Conservation (phyloP, 1,139 yeast species). For the Hyphopichia wangnamkhiaoensis region DNA sequence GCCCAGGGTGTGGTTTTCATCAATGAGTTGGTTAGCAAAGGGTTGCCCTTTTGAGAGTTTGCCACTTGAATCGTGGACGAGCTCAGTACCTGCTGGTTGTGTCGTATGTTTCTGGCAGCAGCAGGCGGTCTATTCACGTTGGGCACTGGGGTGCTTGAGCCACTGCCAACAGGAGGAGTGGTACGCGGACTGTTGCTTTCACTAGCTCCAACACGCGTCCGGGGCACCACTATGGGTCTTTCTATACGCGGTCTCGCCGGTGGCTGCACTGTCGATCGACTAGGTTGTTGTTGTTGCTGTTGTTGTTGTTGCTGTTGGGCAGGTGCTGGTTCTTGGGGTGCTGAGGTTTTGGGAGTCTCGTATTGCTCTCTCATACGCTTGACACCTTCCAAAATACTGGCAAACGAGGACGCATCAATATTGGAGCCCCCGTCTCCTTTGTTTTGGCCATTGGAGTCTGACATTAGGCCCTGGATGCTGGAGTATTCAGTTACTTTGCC, state of each 20-base stretch:
- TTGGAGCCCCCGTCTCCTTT: not conserved
- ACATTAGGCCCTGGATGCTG: too few relatives aligned
- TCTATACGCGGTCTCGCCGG: constrained; percentile 1
- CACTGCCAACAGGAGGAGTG: not conserved
- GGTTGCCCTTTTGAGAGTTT: constrained; percentile 44
- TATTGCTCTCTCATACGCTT: constrained; percentile 46
- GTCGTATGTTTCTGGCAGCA: constrained; percentile 5
- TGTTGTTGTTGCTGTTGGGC: not conserved
- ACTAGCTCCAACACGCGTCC: not conserved
- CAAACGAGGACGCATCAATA: constrained; percentile 57
- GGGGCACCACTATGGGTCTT: constrained; percentile 1
- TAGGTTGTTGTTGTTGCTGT: not conserved
- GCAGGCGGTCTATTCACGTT: not conserved
- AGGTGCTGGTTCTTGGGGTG: not conserved
- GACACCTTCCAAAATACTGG: constrained; percentile 65
- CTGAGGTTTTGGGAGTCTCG: constrained; percentile 12
- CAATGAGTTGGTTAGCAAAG: constrained; percentile 37
- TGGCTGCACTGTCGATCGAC: not conserved
- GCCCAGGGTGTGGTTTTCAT: constrained; percentile 42
- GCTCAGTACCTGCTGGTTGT: constrained; percentile 8
- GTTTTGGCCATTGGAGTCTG: not conserved
- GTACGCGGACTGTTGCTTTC: not conserved
- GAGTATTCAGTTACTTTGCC: too few relatives aligned
- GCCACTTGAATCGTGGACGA: constrained; percentile 23
- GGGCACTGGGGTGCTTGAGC: constrained; percentile 3